These are phyloP conservation scores for Silene noctiflora DNA, from an alignment of 179 eudicot species.

Conservation along the genomic window DNA sequence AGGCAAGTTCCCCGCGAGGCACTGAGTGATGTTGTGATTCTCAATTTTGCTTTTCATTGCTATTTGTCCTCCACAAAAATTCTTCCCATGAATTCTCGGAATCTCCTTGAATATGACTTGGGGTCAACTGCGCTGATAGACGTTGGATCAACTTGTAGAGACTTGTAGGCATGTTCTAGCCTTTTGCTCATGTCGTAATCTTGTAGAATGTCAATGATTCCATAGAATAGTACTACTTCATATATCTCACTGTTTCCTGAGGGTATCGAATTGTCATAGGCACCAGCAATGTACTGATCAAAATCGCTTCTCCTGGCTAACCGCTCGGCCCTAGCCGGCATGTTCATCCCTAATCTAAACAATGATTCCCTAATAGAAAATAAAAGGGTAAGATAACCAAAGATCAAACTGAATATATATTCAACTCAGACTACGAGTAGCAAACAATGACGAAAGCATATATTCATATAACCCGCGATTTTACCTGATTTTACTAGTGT, in stretches of 20 bases:
- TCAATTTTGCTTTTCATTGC: constrained; percentile 18
- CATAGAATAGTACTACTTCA: constrained; percentile 83
- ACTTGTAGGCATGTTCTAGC: constrained; percentile 89
- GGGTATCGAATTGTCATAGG: constrained; percentile 38
- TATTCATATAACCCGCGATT: too few relatives aligned
- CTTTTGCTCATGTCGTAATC: constrained; percentile 91
- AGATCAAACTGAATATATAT: background rate
- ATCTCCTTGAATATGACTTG: constrained; percentile 81
- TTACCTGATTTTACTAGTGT: too few relatives aligned
- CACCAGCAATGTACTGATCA: constrained; percentile 61
- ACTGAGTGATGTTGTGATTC: background rate
- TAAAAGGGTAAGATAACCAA: background rate
- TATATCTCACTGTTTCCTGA: constrained; percentile 55
- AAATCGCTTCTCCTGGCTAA: constrained; percentile 63
- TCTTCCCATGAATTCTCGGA: constrained; percentile 70
- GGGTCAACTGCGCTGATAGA: constrained; percentile 96
- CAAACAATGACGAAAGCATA: too few relatives aligned
- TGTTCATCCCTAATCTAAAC: constrained; percentile 79
- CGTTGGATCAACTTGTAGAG: constrained; percentile 78
- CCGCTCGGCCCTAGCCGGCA: constrained; percentile 93
- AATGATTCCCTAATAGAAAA: constrained; percentile 55
- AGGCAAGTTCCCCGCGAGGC: background rate
- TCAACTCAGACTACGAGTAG: too few relatives aligned
- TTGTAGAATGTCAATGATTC: constrained; percentile 88
- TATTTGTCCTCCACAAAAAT: constrained; percentile 71